A percentile compares a stretch with the other conserved stretches of the same genome.
Conservation (phyloP, 2,329 filamentous ascomycete genomes). For the Ascochyta rabiei region DNA sequence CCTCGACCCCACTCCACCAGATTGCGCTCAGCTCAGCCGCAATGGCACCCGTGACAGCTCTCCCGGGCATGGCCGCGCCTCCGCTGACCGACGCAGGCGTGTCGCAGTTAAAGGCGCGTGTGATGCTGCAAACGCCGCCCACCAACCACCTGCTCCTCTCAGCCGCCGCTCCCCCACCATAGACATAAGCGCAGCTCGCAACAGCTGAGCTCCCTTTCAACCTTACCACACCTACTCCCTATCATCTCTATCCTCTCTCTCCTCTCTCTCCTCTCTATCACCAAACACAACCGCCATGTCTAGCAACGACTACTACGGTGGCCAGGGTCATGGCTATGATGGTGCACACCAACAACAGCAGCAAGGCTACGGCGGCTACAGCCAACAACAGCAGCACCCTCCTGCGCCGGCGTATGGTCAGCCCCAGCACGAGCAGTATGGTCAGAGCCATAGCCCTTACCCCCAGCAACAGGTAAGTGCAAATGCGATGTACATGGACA, state of each 20-base stretch:
- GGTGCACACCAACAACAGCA: constrained; percentile 37
- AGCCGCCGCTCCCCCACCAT: constrained; percentile 30
- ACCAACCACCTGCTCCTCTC: constrained; percentile 18
- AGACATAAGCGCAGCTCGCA: constrained; percentile 20
- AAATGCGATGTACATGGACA: not conserved
- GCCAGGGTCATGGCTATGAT: constrained; percentile 34
- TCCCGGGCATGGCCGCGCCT: constrained; percentile 9
- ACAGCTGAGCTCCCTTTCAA: constrained; percentile 12
- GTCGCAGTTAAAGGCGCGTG: constrained; percentile 28
- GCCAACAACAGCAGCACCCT: constrained; percentile 31
- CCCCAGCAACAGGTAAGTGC: constrained; percentile 33
- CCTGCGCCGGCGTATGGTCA: constrained; percentile 29
- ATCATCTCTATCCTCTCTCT: constrained; percentile 7
- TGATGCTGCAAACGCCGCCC: constrained; percentile 26
- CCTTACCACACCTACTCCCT: not conserved
- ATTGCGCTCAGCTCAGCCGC: constrained; percentile 27
- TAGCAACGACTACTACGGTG: constrained; percentile 46
- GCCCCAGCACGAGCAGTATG: constrained; percentile 37
- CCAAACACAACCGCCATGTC: constrained; percentile 20
- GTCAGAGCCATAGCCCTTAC: constrained; percentile 38
- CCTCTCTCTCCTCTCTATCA: not conserved
- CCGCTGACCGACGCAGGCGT: constrained; percentile 18
- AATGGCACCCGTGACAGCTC: constrained; percentile 17
- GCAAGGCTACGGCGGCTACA: constrained; percentile 33
- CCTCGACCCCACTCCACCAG: constrained; percentile 7